phyloP scores from a whole-genome alignment of 2,329 filamentous ascomycete genomes.

The Venturia oleaginea region DNA sequence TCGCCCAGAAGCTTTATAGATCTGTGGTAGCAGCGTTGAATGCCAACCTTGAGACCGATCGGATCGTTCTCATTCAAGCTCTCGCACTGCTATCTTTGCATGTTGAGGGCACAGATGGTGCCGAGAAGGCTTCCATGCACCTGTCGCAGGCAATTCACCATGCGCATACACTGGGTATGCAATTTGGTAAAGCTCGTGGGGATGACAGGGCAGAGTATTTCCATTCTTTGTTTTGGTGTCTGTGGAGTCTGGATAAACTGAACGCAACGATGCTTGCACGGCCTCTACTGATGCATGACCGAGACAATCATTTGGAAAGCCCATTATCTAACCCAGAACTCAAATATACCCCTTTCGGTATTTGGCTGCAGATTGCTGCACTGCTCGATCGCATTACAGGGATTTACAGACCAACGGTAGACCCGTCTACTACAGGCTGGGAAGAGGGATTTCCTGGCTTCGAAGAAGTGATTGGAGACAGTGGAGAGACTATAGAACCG shows the following conservation, averaged over 20 bases:
- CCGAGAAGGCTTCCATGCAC: conserved; percentile 38
- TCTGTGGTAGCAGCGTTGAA: conserved; percentile 33
- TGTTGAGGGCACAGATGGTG: conserved; percentile 38
- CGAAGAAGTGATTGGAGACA: conserved; percentile 34
- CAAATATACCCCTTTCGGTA: conserved; percentile 38
- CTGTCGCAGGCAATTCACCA: conserved; percentile 41
- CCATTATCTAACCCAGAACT: conserved; percentile 34
- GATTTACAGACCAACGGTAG: conserved; percentile 36
- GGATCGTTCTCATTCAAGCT: conserved; percentile 38
- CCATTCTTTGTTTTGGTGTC: conserved; percentile 40
- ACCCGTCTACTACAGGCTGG: conserved; percentile 35
- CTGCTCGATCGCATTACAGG: conserved; percentile 39
- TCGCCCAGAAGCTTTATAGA: conserved; percentile 36
- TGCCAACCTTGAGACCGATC: conserved; percentile 34
- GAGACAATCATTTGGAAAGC: conserved; percentile 36
- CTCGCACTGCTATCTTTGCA: conserved; percentile 39
- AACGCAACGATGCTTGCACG: conserved; percentile 39
- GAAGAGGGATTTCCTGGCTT: conserved; percentile 39
- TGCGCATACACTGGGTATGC: conserved; percentile 39
- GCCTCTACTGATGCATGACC: conserved; percentile 39
- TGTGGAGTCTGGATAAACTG: conserved; percentile 41
- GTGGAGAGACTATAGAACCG: conserved; percentile 29
- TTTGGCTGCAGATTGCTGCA: conserved; percentile 37
- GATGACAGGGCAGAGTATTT: conserved; percentile 30
- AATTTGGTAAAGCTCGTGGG: conserved; percentile 28